Conservation (phyloP, 2,329 filamentous ascomycete genomes). For the Thielaviopsis musarum region DNA sequence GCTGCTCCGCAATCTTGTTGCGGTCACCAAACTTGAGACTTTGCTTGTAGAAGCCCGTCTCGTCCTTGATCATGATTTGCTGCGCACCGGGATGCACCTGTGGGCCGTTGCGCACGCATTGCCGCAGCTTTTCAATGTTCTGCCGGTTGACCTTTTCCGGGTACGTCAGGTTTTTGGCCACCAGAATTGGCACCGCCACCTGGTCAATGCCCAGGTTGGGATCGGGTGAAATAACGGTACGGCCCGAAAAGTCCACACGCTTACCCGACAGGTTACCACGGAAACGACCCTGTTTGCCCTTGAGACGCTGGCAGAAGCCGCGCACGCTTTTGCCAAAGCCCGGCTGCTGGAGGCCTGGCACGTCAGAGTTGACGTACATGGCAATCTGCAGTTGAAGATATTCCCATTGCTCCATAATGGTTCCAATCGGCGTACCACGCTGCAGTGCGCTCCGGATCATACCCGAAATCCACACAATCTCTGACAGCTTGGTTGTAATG, state of each 20-base stretch:
- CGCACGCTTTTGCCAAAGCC: slow-evolving; percentile 78
- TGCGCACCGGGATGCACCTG: slow-evolving; percentile 79
- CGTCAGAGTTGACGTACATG: slow-evolving; percentile 95
- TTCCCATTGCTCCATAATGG: slow-evolving; percentile 97
- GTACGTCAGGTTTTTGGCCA: slow-evolving; percentile 95
- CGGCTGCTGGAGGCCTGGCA: slow-evolving; percentile 78
- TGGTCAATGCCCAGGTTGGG: slow-evolving; percentile 88
- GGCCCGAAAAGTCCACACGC: slow-evolving; percentile 93
- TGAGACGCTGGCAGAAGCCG: slow-evolving; percentile 86
- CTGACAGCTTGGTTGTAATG: slow-evolving; percentile 87
- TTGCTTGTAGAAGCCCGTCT: slow-evolving; percentile 48
- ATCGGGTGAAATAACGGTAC: slow-evolving; percentile 95
- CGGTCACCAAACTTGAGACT: slow-evolving; percentile 61
- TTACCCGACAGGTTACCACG: slow-evolving; percentile 94
- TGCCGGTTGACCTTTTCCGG: slow-evolving; percentile 74
- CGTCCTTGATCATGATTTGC: slow-evolving; percentile 54
- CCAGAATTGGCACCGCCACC: slow-evolving; percentile 75
- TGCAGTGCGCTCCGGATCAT: slow-evolving; percentile 69
- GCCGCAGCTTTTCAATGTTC: slow-evolving; percentile 67
- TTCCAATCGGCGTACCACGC: slow-evolving; percentile 70
- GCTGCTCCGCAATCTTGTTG: slow-evolving; percentile 51
- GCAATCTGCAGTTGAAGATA: slow-evolving; percentile 89
- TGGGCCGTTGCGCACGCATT: slow-evolving; percentile 58
- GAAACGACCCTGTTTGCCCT: slow-evolving; percentile 95
- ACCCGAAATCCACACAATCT: slow-evolving; percentile 85